Evolutionary conservation across 2,329 filamentous ascomycete species (phyloP).

Genomic region (Sporothrix curviconia): DNA sequence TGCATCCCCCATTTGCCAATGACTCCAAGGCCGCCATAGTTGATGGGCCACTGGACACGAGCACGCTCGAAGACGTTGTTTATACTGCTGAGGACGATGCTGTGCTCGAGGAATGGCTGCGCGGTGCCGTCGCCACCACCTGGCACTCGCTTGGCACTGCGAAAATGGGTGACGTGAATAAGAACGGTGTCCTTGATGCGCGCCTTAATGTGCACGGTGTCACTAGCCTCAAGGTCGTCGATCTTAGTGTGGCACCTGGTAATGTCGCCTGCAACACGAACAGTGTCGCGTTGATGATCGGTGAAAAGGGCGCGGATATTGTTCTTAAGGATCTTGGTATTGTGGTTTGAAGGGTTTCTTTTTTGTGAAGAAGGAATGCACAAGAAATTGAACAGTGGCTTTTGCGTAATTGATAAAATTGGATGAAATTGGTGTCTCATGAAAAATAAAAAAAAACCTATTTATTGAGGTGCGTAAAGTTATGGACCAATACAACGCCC

Average conservation of each 20-base stretch:
- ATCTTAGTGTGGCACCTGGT: conserved; percentile 33
- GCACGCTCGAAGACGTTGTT: conserved; percentile 26
- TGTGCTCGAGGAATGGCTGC: conserved; percentile 61
- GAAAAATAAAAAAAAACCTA: too few species aligned
- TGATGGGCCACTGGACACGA: not conserved
- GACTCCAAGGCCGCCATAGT: conserved; percentile 14
- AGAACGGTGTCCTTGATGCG: conserved; percentile 71
- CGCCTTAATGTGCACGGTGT: conserved; percentile 71
- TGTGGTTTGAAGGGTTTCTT: too few species aligned
- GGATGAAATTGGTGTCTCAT: too few species aligned
- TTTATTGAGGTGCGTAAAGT: too few species aligned
- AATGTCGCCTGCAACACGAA: conserved; percentile 36
- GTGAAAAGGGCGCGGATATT: conserved; percentile 65
- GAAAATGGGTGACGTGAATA: conserved; percentile 67
- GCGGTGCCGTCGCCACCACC: conserved; percentile 67
- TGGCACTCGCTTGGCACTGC: conserved; percentile 64
- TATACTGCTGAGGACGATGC: conserved; percentile 58
- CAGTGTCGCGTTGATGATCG: conserved; percentile 61
- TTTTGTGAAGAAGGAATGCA: too few species aligned
- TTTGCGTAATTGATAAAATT: too few species aligned
- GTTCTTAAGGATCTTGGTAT: conserved; percentile 27
- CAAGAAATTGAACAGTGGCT: too few species aligned
- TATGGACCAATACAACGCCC: too few species aligned
- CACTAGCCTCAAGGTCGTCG: conserved; percentile 67
- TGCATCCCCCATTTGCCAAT: conserved; percentile 22